These are phyloP conservation scores for Hemerocallis citrina DNA, from an alignment of 106 monocot genomes.

Conservation along the genomic window DNA sequence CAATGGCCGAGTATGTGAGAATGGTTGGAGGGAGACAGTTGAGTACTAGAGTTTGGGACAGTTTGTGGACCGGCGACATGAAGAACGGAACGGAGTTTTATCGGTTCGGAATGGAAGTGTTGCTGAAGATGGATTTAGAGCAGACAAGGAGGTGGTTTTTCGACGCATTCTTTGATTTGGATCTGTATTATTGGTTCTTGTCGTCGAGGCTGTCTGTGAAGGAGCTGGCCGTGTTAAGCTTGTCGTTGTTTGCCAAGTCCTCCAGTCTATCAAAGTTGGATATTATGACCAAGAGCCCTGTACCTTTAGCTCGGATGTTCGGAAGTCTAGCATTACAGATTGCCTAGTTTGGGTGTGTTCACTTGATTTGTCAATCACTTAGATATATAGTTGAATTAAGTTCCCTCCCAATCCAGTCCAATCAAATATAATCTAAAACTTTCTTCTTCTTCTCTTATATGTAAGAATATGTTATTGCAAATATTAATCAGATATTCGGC, in stretches of 20 bases:
- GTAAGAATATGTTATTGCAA: too few relatives aligned
- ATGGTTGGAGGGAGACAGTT: conserved; percentile 19
- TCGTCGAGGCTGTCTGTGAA: conserved; percentile 14
- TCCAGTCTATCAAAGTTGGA: conserved; percentile 15
- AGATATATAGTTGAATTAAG: too few relatives aligned
- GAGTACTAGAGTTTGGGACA: conserved; percentile 12
- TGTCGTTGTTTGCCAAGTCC: conserved; percentile 14
- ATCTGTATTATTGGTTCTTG: conserved; percentile 19
- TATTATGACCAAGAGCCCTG: conserved; percentile 24
- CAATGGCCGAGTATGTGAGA: conserved; percentile 25
- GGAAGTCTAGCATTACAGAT: conserved; percentile 13
- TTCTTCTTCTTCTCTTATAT: too few relatives aligned
- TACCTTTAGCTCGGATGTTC: conserved; percentile 19
- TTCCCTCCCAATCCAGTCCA: too few relatives aligned
- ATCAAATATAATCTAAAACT: too few relatives aligned
- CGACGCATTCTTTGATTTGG: conserved; percentile 32
- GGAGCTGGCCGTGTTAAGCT: conserved; percentile 17
- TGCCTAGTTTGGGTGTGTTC: too few relatives aligned
- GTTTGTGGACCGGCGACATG: conserved; percentile 21
- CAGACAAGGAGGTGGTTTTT: conserved; percentile 26
- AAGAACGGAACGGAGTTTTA: conserved; percentile 23
- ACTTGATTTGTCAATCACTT: too few relatives aligned
- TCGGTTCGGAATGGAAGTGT: conserved; percentile 29
- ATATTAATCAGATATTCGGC: too few relatives aligned
- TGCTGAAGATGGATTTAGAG: conserved; percentile 23